Base-by-base conservation (phyloP, 192 early-diverging fungal genomes). In the Thoreauomyces humboldtii region DNA sequence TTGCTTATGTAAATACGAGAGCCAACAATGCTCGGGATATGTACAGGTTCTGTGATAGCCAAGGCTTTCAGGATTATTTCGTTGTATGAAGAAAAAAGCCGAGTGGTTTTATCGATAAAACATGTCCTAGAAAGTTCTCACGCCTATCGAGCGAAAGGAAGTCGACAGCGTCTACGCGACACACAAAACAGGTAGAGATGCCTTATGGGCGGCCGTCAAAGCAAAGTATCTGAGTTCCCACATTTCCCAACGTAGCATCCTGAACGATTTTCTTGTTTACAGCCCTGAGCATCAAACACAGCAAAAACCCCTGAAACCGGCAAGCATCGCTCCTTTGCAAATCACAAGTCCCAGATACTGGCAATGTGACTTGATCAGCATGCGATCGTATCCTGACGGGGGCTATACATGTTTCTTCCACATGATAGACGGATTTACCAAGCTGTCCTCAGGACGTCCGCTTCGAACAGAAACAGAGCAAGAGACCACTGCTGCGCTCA, bases 181-280 rank as follows among this genome's bases (percentile, higher is more conserved):
- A 7, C 17, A 22, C 19, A 59, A 59, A 27, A 43, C 41, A 19
- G 58, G 58, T 15, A 7, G 58, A 7, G 60, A 62, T 32, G 19
- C 11, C 19, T 29, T 63, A 12, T 63, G 61, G 61, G 11, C 15
- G 25, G 48, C 44, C 17, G 31, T 36, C 15, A 42, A 35, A 36
- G 27, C 22, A 12, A 28, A 14, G 32, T 63, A 53, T 41, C 62
- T 54, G 24, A 42, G 56, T 14, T 34, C 28, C 12, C 37, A 42
- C 17, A 65, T 65, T n/a, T 44, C 38, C 31, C 63, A 65, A 56
- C 22, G 63, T 19, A 57, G 35, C 17, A 27, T 65, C 22, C 24
- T 65, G 15, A 51, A 63, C 32, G 62, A 63, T 37, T 63, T 63
- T 31, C 60, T 61, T 4, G 6, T 28, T 21, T 61, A 44, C 43